Evolutionary conservation across 768 basidiomycete species (phyloP).

Genomic region (Tephrocybe rancida): DNA sequence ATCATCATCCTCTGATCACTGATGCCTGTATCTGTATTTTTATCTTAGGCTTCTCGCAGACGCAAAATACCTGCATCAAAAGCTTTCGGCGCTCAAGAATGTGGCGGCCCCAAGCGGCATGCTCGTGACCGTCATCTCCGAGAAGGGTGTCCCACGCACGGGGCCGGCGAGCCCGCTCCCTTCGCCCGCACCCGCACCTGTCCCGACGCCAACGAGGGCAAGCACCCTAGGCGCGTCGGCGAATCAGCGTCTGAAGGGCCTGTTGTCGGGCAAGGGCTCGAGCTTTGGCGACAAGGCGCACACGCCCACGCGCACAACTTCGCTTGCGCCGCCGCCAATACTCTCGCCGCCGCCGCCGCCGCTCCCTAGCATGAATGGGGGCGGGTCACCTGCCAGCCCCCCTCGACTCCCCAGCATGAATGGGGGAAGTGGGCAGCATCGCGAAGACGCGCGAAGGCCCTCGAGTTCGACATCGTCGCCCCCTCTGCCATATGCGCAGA

Average conservation of each 20-base stretch:
- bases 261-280: slow-evolving; percentile 41
- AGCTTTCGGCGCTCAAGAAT: slow-evolving; percentile 74
- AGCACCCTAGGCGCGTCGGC: slow-evolving; percentile 28
- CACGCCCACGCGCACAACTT: slow-evolving; percentile 27
- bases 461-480: background rate
- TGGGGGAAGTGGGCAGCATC: slow-evolving; percentile 5
- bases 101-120: slow-evolving; percentile 72
- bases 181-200: slow-evolving; percentile 21
- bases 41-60: slow-evolving; percentile 75
- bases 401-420: slow-evolving; percentile 18
- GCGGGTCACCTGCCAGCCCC: slow-evolving; percentile 8
- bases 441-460: background rate
- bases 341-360: slow-evolving; percentile 23
- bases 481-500: background rate
- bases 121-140: slow-evolving; percentile 84
- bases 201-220: slow-evolving; percentile 37
- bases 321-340: slow-evolving; percentile 11
- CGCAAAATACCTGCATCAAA: slow-evolving; percentile 74
- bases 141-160: slow-evolving; percentile 57
- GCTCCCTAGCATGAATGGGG: slow-evolving; percentile 8
- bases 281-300: slow-evolving; percentile 38
- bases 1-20: background rate
- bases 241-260: slow-evolving; percentile 51
- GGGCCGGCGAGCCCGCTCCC: slow-evolving; percentile 28
- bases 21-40: background rate